These are phyloP conservation scores for Cyclotella kingstonii DNA, from an alignment of 108 stramenopile genomes.

Conservation along the genomic window DNA sequence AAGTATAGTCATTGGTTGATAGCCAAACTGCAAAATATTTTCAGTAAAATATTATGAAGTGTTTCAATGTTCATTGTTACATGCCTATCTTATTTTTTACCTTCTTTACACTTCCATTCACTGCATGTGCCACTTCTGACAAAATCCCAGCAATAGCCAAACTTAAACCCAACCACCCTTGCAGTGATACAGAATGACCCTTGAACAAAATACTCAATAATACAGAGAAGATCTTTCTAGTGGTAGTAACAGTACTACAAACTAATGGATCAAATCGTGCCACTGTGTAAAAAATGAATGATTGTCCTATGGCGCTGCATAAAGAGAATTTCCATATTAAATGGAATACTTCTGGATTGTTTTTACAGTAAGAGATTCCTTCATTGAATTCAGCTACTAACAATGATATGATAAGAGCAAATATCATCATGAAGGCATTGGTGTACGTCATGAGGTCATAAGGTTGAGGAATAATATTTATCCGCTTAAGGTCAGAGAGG, in stretches of 20 bases:
- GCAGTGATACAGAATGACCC: constrained; percentile 57
- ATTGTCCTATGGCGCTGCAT: constrained; percentile 88
- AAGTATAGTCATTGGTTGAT: too few relatives aligned
- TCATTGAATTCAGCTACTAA: constrained; percentile 51
- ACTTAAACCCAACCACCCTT: constrained; percentile 65
- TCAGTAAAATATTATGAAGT: too few relatives aligned
- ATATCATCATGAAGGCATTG: constrained; percentile 72
- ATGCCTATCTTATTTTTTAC: constrained; percentile 33
- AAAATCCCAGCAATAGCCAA: constrained; percentile 71
- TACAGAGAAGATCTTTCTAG: constrained; percentile 92
- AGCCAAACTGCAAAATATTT: too few relatives aligned
- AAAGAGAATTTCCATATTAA: constrained; percentile 70
- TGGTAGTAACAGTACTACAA: constrained; percentile 92
- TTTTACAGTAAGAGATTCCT: constrained; percentile 54
- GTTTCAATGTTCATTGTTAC: too few relatives aligned
- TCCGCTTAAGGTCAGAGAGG: constrained; percentile 46
- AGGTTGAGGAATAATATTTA: constrained; percentile 52
- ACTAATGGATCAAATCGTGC: constrained; percentile 85
- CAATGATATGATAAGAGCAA: constrained; percentile 53
- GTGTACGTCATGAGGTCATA: constrained; percentile 89
- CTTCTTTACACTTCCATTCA: constrained; percentile 20
- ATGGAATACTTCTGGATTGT: constrained; percentile 54
- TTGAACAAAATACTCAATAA: constrained; percentile 73
- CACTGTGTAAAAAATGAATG: constrained; percentile 91
- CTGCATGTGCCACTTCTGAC: constrained; percentile 53